Conservation (phyloP, 2,329 filamentous ascomycete species). For the Aspergillus proliferans region DNA sequence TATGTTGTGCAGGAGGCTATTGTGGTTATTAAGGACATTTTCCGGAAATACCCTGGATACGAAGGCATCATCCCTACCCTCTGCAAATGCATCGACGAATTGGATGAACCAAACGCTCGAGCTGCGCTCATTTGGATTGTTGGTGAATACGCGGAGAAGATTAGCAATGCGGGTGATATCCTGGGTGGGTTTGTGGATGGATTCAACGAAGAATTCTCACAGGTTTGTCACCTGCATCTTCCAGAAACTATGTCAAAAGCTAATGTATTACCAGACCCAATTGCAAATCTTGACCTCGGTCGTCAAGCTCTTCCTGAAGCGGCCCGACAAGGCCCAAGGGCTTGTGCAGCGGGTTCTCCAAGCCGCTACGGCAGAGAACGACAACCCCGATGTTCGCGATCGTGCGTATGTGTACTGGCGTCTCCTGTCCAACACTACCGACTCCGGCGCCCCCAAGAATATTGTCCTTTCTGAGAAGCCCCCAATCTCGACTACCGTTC, state of each 20-base stretch:
- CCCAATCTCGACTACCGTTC: slow-evolving; percentile 89
- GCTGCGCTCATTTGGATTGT: slow-evolving; percentile 97
- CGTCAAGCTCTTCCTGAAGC: slow-evolving; percentile 95
- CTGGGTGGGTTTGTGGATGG: slow-evolving; percentile 83
- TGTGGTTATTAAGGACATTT: slow-evolving; percentile 98
- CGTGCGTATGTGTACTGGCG: slow-evolving; percentile 98
- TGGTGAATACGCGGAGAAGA: slow-evolving; percentile 98
- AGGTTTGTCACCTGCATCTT: slow-evolving; percentile 49
- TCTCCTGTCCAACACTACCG: slow-evolving; percentile 70
- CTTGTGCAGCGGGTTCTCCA: slow-evolving; percentile 94
- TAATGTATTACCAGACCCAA: slow-evolving; percentile 64
- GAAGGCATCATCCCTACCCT: slow-evolving; percentile 96
- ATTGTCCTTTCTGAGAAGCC: slow-evolving; percentile 93
- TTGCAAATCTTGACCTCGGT: slow-evolving; percentile 94
- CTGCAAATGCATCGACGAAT: slow-evolving; percentile 92
- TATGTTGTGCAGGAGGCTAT: slow-evolving; percentile 98
- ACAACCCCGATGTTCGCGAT: slow-evolving; percentile 96
- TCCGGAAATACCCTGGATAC: slow-evolving; percentile 94
- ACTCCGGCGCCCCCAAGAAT: slow-evolving; percentile 84
- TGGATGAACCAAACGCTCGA: slow-evolving; percentile 88
- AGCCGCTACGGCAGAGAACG: slow-evolving; percentile 84
- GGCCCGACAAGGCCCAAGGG: slow-evolving; percentile 82
- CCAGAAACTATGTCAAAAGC: slow-evolving; percentile 1
- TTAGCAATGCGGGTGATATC: slow-evolving; percentile 96
- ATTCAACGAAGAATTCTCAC: slow-evolving; percentile 94